These are phyloP conservation scores for Lentinula aciculospora DNA, from an alignment of 768 basidiomycete species.

Conservation along the genomic window DNA sequence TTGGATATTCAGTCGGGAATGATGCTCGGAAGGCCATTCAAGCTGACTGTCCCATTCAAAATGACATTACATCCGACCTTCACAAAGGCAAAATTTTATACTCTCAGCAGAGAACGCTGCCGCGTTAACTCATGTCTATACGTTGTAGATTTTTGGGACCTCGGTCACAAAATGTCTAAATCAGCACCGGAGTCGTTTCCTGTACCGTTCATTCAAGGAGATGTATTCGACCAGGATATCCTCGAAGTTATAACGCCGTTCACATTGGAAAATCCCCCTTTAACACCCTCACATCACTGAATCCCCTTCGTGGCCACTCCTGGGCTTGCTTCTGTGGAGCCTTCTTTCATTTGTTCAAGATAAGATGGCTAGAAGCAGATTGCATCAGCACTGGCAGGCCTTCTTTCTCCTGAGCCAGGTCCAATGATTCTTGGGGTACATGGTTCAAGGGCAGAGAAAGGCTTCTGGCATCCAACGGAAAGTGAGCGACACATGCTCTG, in stretches of 20 bases:
- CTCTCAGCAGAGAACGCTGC: too few species aligned
- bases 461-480: neutral
- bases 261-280: conserved; percentile 8
- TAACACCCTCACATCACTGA: conserved; percentile 34
- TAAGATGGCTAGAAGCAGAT: conserved; percentile 32
- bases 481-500: neutral
- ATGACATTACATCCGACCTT: conserved; percentile 31
- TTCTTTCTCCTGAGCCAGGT: conserved; percentile 36
- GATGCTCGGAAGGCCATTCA: conserved; percentile 31
- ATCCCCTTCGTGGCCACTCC: conserved; percentile 38
- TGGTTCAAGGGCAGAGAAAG: conserved; percentile 23
- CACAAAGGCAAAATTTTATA: conserved; percentile 18
- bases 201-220: conserved; percentile 48
- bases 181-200: conserved; percentile 47
- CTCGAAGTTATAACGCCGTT: conserved; percentile 28
- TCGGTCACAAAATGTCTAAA: conserved; percentile 56
- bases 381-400: conserved; percentile 31
- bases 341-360: conserved; percentile 50
- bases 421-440: conserved; percentile 42
- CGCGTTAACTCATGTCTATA: too few species aligned
- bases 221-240: conserved; percentile 41
- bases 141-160: neutral
- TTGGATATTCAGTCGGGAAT: conserved; percentile 28
- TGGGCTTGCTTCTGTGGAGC: conserved; percentile 44
- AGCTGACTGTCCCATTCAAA: conserved; percentile 32